Percentiles rank a stretch among this genome's conserved stretches.
Evolutionary conservation across 495 filamentous ascomycete genomes (phyloP).

Genomic region (Penicillium lividum): DNA sequence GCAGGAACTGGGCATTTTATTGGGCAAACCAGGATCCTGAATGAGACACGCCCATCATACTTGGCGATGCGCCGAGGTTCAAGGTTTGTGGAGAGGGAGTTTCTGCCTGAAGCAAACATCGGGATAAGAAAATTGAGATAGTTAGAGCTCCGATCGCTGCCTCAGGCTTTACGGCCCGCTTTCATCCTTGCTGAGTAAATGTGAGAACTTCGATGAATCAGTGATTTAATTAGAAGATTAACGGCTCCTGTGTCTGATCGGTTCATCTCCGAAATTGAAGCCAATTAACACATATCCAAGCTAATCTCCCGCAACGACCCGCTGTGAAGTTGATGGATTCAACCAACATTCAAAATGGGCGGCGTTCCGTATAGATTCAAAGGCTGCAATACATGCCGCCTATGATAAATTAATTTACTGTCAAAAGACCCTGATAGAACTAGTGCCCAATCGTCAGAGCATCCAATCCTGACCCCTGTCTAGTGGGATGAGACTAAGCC

Average conservation of each 20-base stretch:
- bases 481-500: conserved; percentile 33
- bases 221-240: not conserved
- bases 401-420: conserved; percentile 25
- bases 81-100: not conserved
- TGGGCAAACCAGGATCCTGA: conserved; percentile 8
- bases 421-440: not conserved
- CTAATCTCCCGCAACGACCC: not conserved
- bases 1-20: conserved; percentile 45
- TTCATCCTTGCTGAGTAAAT: not conserved
- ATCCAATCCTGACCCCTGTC: conserved; percentile 15
- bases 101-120: conserved; percentile 2
- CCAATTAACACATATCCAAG: not conserved
- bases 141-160: not conserved
- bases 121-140: not conserved
- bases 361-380: conserved; percentile 27
- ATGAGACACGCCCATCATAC: conserved; percentile 11
- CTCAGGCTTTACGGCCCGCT: not conserved
- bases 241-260: not conserved
- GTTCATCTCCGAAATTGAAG: not conserved
- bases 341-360: conserved; percentile 19
- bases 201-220: no score
- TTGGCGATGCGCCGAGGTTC: conserved; percentile 3
- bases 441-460: conserved; percentile 6
- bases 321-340: not conserved
- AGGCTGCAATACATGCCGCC: conserved; percentile 30